Evolutionary conservation across 2,329 filamentous ascomycete genomes (phyloP), one percentile per base, ranked within the genome.

Genomic region (Knufia fluminis): DNA sequence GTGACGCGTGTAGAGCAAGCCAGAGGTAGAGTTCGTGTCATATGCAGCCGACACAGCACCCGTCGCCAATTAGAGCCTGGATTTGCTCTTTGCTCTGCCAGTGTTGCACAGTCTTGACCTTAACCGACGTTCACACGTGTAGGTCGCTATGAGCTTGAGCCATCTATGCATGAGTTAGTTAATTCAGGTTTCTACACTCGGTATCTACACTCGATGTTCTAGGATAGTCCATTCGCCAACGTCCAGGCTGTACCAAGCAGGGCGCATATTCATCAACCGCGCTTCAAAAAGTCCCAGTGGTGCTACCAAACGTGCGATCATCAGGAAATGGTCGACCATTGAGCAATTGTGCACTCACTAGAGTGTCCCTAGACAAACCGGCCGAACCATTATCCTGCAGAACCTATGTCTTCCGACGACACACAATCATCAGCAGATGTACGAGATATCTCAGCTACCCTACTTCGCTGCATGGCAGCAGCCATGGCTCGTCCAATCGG

Each of bases 331-430:
- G 17, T n/a, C 20, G 14, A 19, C 41, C 41, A 28, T 44, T 45
- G 42, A 45, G 17, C 42, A 33, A 33, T 33, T 45, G 42, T 45
- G 42, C 42, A 45, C 16, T 16, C 33, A 43, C 9, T 9, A 8
- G 19, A 4, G 40, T 22, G 32, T n/a, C 17, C 19, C 42, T 32
- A 17, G 19, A 3, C 10, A 33, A 20, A 33, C 42, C 42, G 33
- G 17, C 3, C 26, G 9, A n/a, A 32, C 28, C 42, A 6, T 45
- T n/a, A 10, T 32, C 26, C 17, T 33, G 17, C 16, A 23, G 19
- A 2, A 4, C 20, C 33, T 19, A 45, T 45, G 42, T 45, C 42
- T 32, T 35, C 31, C 16, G 39, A 38, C 22, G 42, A 16, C 12
- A 26, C 40, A 23, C 20, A 26, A 26, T 26, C 19, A 19, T 16